phyloP scores from a whole-genome alignment of 192 early-diverging fungal species.

The Coemansia sp. region DNA sequence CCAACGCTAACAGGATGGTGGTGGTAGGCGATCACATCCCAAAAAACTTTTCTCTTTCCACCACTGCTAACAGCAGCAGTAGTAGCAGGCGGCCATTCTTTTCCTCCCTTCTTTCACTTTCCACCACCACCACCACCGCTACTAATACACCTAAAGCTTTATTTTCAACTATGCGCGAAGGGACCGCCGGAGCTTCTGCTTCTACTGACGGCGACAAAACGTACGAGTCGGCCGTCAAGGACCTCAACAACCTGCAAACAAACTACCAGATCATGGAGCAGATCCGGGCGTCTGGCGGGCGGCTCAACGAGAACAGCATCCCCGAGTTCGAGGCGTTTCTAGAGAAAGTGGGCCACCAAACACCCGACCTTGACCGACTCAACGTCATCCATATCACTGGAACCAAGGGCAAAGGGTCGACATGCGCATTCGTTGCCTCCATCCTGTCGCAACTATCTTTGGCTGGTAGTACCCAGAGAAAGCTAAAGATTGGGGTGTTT shows the following conservation, averaged over 20 bases:
- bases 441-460: slow-evolving; percentile 60
- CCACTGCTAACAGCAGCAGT: background rate
- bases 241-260: slow-evolving; percentile 83
- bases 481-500: slow-evolving; percentile 70
- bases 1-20: background rate
- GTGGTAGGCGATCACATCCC: background rate
- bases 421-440: slow-evolving; percentile 78
- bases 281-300: slow-evolving; percentile 57
- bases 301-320: slow-evolving; percentile 31
- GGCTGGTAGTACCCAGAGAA: background rate
- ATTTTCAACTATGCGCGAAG: background rate
- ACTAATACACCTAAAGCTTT: background rate
- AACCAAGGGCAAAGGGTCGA: slow-evolving; percentile 87
- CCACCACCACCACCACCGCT: background rate
- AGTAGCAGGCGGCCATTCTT: background rate
- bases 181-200: too few relatives aligned
- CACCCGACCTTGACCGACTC: slow-evolving; percentile 70
- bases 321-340: slow-evolving; percentile 36
- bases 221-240: slow-evolving; percentile 70
- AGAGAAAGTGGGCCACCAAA: slow-evolving; percentile 32
- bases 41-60: slow-evolving; percentile 1
- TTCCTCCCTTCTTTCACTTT: background rate
- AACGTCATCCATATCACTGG: slow-evolving; percentile 82
- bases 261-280: slow-evolving; percentile 76
- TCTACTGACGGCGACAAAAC: background rate